Evolutionary conservation across 257 asterid species (phyloP).

Genomic region (Solanum chaucha): DNA sequence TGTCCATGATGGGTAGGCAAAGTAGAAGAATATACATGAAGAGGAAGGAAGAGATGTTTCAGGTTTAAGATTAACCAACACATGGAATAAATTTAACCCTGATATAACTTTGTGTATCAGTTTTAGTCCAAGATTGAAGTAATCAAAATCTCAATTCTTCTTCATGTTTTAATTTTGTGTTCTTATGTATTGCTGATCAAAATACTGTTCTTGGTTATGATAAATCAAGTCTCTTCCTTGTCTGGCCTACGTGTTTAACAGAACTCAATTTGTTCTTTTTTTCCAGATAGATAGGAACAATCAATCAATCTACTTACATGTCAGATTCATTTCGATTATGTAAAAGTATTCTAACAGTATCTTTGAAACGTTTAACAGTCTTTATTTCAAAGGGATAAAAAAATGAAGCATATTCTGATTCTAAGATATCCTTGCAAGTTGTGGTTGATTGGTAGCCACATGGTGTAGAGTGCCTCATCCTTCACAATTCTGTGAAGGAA

Average conservation of each 20-base stretch:
- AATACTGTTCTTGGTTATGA: not conserved
- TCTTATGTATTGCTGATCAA: not conserved
- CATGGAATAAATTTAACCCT: not conserved
- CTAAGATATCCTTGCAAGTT: not conserved
- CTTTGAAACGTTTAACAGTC: not conserved
- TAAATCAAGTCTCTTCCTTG: not conserved
- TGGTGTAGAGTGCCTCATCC: not conserved
- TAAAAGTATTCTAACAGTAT: not conserved
- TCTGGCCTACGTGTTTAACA: not conserved
- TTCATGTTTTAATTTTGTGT: not conserved
- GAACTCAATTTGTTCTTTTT: not conserved
- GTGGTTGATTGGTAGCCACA: not conserved
- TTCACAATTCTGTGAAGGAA: not conserved
- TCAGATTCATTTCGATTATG: not conserved
- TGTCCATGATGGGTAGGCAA: constrained; percentile 13
- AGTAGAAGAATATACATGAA: not conserved
- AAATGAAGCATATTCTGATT: not conserved
- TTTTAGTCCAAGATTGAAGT: not conserved
- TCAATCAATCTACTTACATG: not conserved
- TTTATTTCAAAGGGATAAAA: not conserved
- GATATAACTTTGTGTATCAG: not conserved
- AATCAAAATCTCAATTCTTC: not conserved
- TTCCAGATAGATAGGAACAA: not conserved
- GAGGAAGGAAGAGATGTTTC: constrained; percentile 1
- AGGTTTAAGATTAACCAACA: not conserved